Evolutionary conservation across 805 yeast species (phyloP).

Genomic region (Myxozyma kluyveri): DNA sequence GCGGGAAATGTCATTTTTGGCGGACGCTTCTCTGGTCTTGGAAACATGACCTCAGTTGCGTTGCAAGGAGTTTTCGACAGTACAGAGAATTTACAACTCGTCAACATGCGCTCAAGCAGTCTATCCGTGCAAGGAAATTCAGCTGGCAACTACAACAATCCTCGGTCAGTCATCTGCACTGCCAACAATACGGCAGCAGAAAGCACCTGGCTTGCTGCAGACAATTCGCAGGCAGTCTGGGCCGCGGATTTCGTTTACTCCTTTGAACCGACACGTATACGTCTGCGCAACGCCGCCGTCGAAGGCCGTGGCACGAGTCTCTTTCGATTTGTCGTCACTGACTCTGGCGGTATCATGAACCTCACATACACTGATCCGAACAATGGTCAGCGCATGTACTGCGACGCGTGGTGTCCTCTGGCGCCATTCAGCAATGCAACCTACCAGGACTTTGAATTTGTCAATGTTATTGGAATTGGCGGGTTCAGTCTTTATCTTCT

Average conservation of each 20-base stretch:
- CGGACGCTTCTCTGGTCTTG: constrained; percentile 67
- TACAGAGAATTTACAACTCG: constrained; percentile 43
- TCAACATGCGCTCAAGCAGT: constrained; percentile 58
- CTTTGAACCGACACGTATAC: constrained; percentile 64
- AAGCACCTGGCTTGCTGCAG: constrained; percentile 52
- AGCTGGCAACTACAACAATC: constrained; percentile 41
- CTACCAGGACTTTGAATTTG: constrained; percentile 83
- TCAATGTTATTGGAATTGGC: constrained; percentile 59
- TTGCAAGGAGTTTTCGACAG: background rate
- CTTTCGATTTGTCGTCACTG: constrained; percentile 73
- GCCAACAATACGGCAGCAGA: constrained; percentile 22
- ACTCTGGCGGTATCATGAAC: constrained; percentile 88
- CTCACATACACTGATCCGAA: constrained; percentile 76
- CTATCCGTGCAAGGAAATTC: constrained; percentile 46
- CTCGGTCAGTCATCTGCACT: constrained; percentile 36
- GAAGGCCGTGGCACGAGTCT: constrained; percentile 49
- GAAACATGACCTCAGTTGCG: constrained; percentile 39
- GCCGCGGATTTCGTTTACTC: constrained; percentile 55
- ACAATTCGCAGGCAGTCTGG: constrained; percentile 61
- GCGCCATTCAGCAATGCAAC: constrained; percentile 40
- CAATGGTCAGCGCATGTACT: constrained; percentile 53
- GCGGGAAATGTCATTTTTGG: constrained; percentile 65
- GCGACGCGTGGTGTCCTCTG: constrained; percentile 91
- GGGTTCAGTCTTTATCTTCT: constrained; percentile 62
- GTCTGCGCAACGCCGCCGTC: constrained; percentile 57